Evolutionary conservation across 2,329 filamentous ascomycete species (phyloP), one percentile per base, ranked within the genome.

Genomic region (Simplicillium sp.): DNA sequence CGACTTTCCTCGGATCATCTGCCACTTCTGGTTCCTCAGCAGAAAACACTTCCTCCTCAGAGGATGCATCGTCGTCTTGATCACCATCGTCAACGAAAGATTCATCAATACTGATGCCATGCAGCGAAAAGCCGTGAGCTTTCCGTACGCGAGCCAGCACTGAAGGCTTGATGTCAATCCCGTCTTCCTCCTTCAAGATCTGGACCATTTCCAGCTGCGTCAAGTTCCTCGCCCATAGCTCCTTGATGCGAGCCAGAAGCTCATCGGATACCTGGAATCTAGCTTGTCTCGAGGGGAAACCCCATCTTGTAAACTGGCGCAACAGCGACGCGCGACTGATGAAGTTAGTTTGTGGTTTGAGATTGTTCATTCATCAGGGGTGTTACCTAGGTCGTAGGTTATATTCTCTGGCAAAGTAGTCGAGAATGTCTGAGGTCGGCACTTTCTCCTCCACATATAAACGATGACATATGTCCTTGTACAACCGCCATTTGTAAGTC

Each of bases 191-290:
- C 48, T 77, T 78, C 43, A 92, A 67, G 20, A 77, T 74, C 18
- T 71, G 67, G 42, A 88, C 67, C 77, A 92, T 92, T 48, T 88
- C 81, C 44, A 74, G 73, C 58, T 88, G 84, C 14, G 67, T 71
- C 12, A 77, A 70, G 54, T 90, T 92, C 50, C 67, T 69, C 56
- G 86, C 80, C 86, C 86, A 92, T 51, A 92, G 68, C 61, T 89
- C 75, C 54, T 79, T 80, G 45, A 90, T 73, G 25, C 86, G 77
- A 14, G 71, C 73, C 33, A 85, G 76, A 7, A 90, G 72, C 17
- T 66, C 67, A 12, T 70, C 66, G 55, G 87, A 82, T 53, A 83
- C 84, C 54, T 87, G 77, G 2, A 80, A 79, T 1, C 80, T 79
- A 44, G 81, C 79, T 50, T 84, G 79, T 57, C 87, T 87, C 43